phyloP scores from a whole-genome alignment of 371 early-diverging fungal species.

The Blakeslea trispora region DNA sequence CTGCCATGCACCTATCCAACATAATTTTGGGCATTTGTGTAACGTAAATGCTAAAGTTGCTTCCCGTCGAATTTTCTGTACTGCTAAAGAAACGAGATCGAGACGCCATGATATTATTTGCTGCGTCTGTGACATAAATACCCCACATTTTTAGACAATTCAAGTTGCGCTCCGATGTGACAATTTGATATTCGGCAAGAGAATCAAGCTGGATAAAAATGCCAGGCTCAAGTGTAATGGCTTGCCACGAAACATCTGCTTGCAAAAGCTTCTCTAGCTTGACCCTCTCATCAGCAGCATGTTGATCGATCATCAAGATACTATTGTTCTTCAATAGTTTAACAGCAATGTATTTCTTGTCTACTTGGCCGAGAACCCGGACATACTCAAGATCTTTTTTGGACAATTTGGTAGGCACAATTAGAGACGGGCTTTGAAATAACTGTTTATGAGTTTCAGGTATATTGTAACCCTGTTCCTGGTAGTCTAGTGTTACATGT shows the following conservation, averaged over 20 bases:
- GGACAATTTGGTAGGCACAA: constrained; percentile 30
- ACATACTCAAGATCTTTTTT: constrained; percentile 35
- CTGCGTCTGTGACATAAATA: constrained; percentile 34
- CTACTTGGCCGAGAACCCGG: constrained; percentile 65
- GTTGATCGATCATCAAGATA: constrained; percentile 77
- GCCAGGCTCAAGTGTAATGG: constrained; percentile 49
- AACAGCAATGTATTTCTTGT: constrained; percentile 66
- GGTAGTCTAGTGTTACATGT: not conserved
- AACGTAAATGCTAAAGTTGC: constrained; percentile 7
- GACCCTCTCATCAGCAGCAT: constrained; percentile 86
- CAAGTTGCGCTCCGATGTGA: constrained; percentile 20
- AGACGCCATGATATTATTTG: constrained; percentile 1
- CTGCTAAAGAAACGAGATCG: constrained; percentile 39
- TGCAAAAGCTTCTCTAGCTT: constrained; percentile 54
- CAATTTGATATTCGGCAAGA: constrained; percentile 36
- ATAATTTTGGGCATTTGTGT: constrained; percentile 55
- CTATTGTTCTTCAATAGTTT: constrained; percentile 19
- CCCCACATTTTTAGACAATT: constrained; percentile 62
- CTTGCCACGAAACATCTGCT: constrained; percentile 29
- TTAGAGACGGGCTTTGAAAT: not conserved
- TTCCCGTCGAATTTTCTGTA: constrained; percentile 13
- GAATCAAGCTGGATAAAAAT: constrained; percentile 44
- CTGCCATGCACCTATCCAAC: constrained; percentile 61
- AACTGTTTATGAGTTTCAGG: not conserved
- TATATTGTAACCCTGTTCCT: not conserved